Conservation (phyloP, 441 rosid species). For the Syzygium malaccense region DNA sequence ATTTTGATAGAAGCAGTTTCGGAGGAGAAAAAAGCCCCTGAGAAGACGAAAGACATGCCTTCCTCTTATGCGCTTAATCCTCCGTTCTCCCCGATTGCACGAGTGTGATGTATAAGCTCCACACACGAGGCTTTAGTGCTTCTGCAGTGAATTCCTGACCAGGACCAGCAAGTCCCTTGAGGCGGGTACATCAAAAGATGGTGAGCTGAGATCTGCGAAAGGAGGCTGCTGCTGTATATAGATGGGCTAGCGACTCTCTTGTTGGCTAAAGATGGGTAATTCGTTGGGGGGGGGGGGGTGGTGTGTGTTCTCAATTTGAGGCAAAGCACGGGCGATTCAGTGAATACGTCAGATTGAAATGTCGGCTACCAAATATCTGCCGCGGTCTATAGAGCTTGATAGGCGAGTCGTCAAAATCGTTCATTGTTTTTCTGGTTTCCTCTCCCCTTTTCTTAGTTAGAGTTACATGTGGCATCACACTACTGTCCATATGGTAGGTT, state of each 20-base stretch:
- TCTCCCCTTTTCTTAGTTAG: background rate
- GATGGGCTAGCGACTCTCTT: background rate
- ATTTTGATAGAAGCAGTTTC: slow-evolving; percentile 52
- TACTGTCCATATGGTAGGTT: background rate
- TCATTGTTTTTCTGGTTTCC: background rate
- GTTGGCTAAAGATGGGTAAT: background rate
- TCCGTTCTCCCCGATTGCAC: slow-evolving; percentile 82
- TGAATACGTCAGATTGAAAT: background rate
- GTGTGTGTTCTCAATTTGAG: background rate
- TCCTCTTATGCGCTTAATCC: slow-evolving; percentile 65
- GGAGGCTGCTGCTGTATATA: background rate
- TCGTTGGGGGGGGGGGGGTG: background rate
- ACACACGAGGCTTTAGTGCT: background rate
- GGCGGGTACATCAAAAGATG: background rate
- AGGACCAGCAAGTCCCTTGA: background rate
- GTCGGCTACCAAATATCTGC: background rate
- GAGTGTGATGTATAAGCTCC: slow-evolving; percentile 38
- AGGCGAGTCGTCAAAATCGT: background rate
- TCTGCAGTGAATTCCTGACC: background rate
- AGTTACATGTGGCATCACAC: background rate
- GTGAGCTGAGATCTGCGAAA: background rate
- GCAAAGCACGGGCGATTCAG: background rate
- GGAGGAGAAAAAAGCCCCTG: slow-evolving; percentile 38
- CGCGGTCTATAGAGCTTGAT: background rate
- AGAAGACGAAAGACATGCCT: slow-evolving; percentile 31